Evolutionary conservation across 78 protist species (phyloP), one percentile per base, ranked within the genome.

Genomic region (Cyanophora paradoxa): DNA sequence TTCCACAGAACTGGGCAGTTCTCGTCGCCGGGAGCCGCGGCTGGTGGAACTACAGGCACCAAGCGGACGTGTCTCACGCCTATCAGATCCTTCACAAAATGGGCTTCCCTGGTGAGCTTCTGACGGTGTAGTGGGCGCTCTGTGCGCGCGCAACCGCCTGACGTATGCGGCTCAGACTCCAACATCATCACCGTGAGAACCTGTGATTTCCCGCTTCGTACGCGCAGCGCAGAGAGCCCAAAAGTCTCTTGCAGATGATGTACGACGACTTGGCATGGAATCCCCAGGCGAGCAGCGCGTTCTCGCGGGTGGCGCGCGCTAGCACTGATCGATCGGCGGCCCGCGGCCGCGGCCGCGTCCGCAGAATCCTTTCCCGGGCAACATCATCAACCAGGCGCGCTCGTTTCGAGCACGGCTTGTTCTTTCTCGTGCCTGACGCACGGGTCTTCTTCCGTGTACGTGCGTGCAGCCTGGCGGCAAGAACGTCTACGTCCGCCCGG

Each of bases 1-100:
- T 1, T 3, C 65, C 62, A 1, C 30, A 36, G 4, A 44, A 82
- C 70, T 83, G 59, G 72, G 87, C 83, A 0, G 71, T 83, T 13
- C 59, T 83, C 14, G 67, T 78, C 65, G 83, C 88, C 30, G 88
- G 88, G 19, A 52, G 72, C 31, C 36, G 8, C 58, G 79, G 76
- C 26, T 84, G 24, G 64, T 2, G 36, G 65, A 83, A 83, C 77
- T 83, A 83, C 74, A 48, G 87, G 16, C 87, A 83, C 70, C 87
- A 83, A 19, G 28, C 82, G 4, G 87, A 83, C 40, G 72, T 72
- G 39, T 37, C n/a, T 4, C 78, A 42, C 72, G 78, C 78, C 34
- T 59, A 54, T 42, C 77, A 70, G 40, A 3, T 76, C 17, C 36
- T 82, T 6, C 28, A n/a, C 11, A 5, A 22, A 7, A 7, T n/a